Percentiles rank a stretch among this genome's conserved stretches.
phyloP scores from a whole-genome alignment of 2,329 filamentous ascomycete species.

The Penicillium sp. region DNA sequence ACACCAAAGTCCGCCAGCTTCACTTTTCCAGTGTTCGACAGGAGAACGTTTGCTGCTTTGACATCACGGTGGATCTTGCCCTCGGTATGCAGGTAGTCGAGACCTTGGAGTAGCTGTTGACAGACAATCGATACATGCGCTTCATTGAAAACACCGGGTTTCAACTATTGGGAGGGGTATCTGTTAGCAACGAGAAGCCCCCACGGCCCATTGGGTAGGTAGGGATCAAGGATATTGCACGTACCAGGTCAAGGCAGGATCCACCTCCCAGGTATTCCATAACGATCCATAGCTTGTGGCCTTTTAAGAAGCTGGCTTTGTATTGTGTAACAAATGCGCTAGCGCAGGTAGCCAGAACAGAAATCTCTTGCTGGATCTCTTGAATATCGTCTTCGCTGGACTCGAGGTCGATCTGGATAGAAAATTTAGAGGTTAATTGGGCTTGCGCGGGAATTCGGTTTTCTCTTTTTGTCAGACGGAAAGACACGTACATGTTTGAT shows the following conservation, averaged over 20 bases:
- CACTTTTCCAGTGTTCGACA: constrained; percentile 88
- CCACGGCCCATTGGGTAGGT: background rate
- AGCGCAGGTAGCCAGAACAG: constrained; percentile 90
- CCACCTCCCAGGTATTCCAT: constrained; percentile 98
- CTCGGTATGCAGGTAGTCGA: constrained; percentile 91
- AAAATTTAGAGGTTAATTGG: constrained; percentile 19
- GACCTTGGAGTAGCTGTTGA: constrained; percentile 82
- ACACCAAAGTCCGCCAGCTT: constrained; percentile 98
- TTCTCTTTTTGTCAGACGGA: background rate
- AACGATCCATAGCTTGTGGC: constrained; percentile 97
- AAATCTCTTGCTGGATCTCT: constrained; percentile 97
- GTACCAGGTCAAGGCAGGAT: constrained; percentile 89
- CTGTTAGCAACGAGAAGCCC: constrained; percentile 22
- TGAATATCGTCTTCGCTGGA: constrained; percentile 98
- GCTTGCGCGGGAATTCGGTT: background rate
- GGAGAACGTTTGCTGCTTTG: constrained; percentile 93
- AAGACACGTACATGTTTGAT: constrained; percentile 81
- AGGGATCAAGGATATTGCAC: constrained; percentile 24
- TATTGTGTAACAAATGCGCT: constrained; percentile 96
- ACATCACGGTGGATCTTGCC: constrained; percentile 97
- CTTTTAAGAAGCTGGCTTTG: constrained; percentile 92
- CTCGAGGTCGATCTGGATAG: constrained; percentile 86
- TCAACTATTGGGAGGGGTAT: constrained; percentile 64
- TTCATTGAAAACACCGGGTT: constrained; percentile 87
- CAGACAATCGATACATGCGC: constrained; percentile 92